Evolutionary conservation across 176 grass and related monocot genomes (phyloP).

Genomic region (Coix lacrymajobi): DNA sequence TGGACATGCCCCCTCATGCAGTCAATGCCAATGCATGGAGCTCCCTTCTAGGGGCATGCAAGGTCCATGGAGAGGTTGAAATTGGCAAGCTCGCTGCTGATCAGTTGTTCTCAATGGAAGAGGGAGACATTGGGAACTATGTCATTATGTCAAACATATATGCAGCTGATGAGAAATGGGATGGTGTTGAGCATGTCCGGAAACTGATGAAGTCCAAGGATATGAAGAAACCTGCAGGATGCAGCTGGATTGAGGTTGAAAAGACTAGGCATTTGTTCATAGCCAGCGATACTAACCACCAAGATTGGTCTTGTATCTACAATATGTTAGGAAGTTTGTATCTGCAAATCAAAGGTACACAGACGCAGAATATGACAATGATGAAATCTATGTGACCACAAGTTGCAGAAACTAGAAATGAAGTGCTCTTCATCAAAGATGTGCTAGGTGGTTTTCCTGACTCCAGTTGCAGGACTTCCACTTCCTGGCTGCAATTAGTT

Average conservation of each 20-base stretch:
- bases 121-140: constrained; percentile 48
- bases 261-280: constrained; percentile 53
- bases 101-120: constrained; percentile 45
- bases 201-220: constrained; percentile 61
- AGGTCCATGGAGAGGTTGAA: constrained; percentile 47
- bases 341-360: constrained; percentile 46
- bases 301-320: constrained; percentile 35
- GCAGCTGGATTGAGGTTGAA: constrained; percentile 65
- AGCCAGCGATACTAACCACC: constrained; percentile 47
- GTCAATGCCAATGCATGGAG: constrained; percentile 57
- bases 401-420: neutral
- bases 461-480: neutral
- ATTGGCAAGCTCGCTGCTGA: constrained; percentile 44
- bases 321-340: constrained; percentile 45
- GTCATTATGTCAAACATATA: constrained; percentile 72
- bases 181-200: constrained; percentile 57
- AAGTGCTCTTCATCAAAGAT: neutral
- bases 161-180: constrained; percentile 66
- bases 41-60: constrained; percentile 56
- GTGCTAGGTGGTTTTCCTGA: neutral
- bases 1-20: constrained; percentile 40
- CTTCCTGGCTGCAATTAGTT: neutral
- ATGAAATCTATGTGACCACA: neutral
- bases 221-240: constrained; percentile 75
- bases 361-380: neutral